A percentile compares a stretch with the other conserved stretches of the same genome.
phyloP scores from a whole-genome alignment of 1,284 basidiomycete species.

The Paramarasmius palmivorus region DNA sequence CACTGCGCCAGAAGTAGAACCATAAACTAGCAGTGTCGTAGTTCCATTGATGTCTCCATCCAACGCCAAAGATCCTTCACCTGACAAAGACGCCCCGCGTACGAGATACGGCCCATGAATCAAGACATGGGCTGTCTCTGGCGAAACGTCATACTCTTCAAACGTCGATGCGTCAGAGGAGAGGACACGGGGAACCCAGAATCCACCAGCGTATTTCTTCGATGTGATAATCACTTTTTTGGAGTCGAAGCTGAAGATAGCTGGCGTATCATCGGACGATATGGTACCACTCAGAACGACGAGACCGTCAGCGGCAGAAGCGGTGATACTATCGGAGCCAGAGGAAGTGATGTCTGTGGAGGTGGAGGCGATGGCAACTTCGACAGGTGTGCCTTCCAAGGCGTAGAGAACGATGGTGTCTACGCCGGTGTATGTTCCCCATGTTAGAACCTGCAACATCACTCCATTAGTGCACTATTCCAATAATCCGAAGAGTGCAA shows the following conservation, averaged over 20 bases:
- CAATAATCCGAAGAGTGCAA: background rate
- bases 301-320: constrained; percentile 17
- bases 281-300: no score
- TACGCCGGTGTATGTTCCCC: constrained; percentile 32
- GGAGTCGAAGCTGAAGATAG: constrained; percentile 28
- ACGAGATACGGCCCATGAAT: constrained; percentile 50
- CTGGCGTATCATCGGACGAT: no score
- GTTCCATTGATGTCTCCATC: constrained; percentile 45
- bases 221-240: constrained; percentile 37
- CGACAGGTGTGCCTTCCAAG: constrained; percentile 33
- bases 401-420: constrained; percentile 40
- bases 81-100: constrained; percentile 38
- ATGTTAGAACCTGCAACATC: constrained; percentile 38
- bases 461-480: no score
- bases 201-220: constrained; percentile 40
- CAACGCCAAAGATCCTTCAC: constrained; percentile 32
- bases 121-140: constrained; percentile 35
- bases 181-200: constrained; percentile 40
- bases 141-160: constrained; percentile 30
- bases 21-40: constrained; percentile 11
- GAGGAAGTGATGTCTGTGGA: constrained; percentile 15
- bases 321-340: constrained; percentile 25
- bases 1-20: background rate
- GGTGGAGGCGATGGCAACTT: constrained; percentile 26
- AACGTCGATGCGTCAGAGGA: constrained; percentile 16